phyloP scores from a whole-genome alignment of 1,284 basidiomycete genomes.

The Heterobasidion occidentale region DNA sequence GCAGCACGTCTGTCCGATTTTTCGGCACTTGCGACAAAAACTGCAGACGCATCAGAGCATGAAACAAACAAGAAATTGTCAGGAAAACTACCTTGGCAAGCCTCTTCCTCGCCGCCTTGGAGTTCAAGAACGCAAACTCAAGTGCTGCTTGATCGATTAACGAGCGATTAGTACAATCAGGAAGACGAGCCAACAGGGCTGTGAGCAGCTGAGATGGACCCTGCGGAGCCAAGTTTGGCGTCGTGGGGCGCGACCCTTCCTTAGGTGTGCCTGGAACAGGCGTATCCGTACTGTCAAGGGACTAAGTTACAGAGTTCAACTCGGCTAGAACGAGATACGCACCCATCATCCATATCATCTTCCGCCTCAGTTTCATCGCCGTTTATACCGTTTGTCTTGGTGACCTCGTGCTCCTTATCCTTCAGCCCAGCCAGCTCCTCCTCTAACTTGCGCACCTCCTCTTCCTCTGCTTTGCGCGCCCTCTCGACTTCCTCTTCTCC shows the following conservation, averaged over 20 bases:
- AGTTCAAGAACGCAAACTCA: constrained; percentile 95
- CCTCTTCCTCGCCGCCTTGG: constrained; percentile 89
- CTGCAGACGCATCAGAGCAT: constrained; percentile 29
- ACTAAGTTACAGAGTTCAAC: constrained; percentile 2
- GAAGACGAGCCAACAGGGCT: constrained; percentile 86
- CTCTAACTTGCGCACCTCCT: constrained; percentile 61
- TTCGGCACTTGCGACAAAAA: constrained; percentile 83
- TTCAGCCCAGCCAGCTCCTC: constrained; percentile 52
- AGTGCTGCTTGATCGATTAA: constrained; percentile 92
- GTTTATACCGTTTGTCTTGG: constrained; percentile 17
- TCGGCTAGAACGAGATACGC: constrained; percentile 14
- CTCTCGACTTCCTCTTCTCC: constrained; percentile 26
- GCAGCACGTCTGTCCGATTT: constrained; percentile 84
- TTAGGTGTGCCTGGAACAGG: constrained; percentile 65
- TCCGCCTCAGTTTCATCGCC: constrained; percentile 17
- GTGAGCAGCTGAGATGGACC: constrained; percentile 92
- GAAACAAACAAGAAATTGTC: background rate
- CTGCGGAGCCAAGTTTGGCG: constrained; percentile 66
- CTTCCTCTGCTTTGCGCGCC: constrained; percentile 43
- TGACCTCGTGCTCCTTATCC: constrained; percentile 32
- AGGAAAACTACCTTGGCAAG: constrained; percentile 61
- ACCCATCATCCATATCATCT: constrained; percentile 44
- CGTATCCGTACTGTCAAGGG: constrained; percentile 36
- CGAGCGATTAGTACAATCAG: constrained; percentile 88
- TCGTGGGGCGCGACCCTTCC: constrained; percentile 47